Evolutionary conservation across 2,329 filamentous ascomycete species (phyloP).

Genomic region (Diplodia seriata): DNA sequence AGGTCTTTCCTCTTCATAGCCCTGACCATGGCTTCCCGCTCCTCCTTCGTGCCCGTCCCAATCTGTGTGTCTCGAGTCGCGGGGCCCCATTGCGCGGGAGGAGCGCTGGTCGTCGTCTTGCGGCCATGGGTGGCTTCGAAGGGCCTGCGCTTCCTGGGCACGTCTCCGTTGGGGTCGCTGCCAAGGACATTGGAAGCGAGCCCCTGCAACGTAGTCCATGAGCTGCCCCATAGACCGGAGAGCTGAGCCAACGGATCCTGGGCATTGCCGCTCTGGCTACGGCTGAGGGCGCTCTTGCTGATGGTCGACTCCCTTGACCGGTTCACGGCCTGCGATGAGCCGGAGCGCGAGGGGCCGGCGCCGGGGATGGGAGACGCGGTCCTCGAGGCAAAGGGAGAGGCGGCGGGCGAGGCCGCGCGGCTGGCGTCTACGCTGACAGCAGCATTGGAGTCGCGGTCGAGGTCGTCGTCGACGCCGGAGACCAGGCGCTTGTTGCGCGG

Average conservation of each 20-base stretch:
- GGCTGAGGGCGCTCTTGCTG: slow-evolving; percentile 11
- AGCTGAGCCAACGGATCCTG: slow-evolving; percentile 45
- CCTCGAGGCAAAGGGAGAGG: slow-evolving; percentile 50
- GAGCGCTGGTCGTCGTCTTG: slow-evolving; percentile 47
- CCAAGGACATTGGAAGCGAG: slow-evolving; percentile 58
- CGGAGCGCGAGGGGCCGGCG: slow-evolving; percentile 45
- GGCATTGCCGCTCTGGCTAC: slow-evolving; percentile 35
- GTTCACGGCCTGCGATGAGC: slow-evolving; percentile 37
- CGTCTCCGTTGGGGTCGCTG: slow-evolving; percentile 35
- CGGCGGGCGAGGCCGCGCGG: slow-evolving; percentile 44
- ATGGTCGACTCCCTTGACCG: slow-evolving; percentile 17
- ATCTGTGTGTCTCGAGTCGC: slow-evolving; percentile 48
- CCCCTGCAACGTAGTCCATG: slow-evolving; percentile 57
- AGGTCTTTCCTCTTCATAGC: slow-evolving; percentile 59
- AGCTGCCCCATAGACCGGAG: slow-evolving; percentile 56
- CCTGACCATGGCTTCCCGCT: slow-evolving; percentile 55
- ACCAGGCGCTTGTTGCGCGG: slow-evolving; percentile 57
- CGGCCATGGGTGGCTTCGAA: slow-evolving; percentile 39
- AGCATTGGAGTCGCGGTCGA: slow-evolving; percentile 15
- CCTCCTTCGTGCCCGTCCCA: slow-evolving; percentile 55
- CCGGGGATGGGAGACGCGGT: slow-evolving; percentile 52
- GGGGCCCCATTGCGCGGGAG: slow-evolving; percentile 58
- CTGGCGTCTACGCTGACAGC: slow-evolving; percentile 18
- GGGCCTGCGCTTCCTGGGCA: slow-evolving; percentile 44
- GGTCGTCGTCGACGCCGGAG: slow-evolving; percentile 54